Percentiles rank a stretch among this genome's conserved stretches.
phyloP scores from a whole-genome alignment of 805 yeast genomes.

The Lipomyces yamadae region DNA sequence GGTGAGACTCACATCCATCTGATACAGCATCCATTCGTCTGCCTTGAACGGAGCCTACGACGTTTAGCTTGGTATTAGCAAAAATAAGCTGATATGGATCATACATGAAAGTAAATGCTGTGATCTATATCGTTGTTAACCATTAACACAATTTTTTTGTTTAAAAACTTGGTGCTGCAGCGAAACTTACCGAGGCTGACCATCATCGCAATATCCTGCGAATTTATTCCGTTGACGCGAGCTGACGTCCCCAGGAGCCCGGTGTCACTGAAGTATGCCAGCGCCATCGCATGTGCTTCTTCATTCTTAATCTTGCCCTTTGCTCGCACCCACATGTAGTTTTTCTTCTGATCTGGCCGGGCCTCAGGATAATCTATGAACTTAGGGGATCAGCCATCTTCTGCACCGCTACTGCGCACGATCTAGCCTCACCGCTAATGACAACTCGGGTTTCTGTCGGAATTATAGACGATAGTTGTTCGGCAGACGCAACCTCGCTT shows the following conservation, averaged over 20 bases:
- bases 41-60: slow-evolving; percentile 30
- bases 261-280: slow-evolving; percentile 39
- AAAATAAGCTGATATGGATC: not conserved
- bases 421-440: slow-evolving; percentile 4
- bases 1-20: slow-evolving; percentile 22
- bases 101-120: slow-evolving; percentile 36
- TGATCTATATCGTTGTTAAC: slow-evolving; percentile 25
- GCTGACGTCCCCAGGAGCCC: slow-evolving; percentile 35
- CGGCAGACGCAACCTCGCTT: slow-evolving; percentile 2
- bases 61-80: slow-evolving; percentile 6
- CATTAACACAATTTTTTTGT: not conserved
- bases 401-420: not conserved
- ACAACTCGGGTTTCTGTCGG: slow-evolving; percentile 17
- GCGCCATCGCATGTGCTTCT: slow-evolving; percentile 36
- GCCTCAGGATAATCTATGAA: slow-evolving; percentile 17
- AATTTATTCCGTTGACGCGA: slow-evolving; percentile 25
- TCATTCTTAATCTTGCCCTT: slow-evolving; percentile 28
- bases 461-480: slow-evolving; percentile 2
- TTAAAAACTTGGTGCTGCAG: not conserved
- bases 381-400: slow-evolving; percentile 12
- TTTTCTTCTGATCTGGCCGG: slow-evolving; percentile 21
- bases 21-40: slow-evolving; percentile 36
- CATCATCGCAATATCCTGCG: slow-evolving; percentile 34
- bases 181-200: slow-evolving; percentile 26
- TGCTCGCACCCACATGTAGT: slow-evolving; percentile 34